These are phyloP conservation scores for Rhynchosporium graminicola DNA, from an alignment of 2,329 filamentous ascomycete species.

Conservation along the genomic window DNA sequence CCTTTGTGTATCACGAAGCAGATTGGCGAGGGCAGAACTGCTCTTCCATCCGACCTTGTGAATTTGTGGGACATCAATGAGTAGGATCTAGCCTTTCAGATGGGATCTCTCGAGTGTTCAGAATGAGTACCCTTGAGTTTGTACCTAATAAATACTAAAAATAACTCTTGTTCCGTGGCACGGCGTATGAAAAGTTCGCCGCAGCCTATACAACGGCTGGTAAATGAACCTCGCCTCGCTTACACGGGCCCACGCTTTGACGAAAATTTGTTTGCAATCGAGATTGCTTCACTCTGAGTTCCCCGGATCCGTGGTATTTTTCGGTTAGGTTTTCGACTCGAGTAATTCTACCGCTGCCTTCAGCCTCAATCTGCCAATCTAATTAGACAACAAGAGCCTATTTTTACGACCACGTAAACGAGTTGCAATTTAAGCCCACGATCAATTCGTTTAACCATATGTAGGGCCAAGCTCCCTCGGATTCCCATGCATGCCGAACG, in stretches of 20 bases:
- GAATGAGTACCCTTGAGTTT: not conserved
- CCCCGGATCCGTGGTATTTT: not conserved
- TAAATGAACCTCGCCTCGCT: constrained; percentile 5
- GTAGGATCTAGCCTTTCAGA: not conserved
- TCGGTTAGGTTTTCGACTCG: not conserved
- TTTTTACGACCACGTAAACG: constrained; percentile 26
- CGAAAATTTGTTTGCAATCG: not conserved
- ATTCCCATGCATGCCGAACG: not conserved
- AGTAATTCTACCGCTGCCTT: constrained; percentile 14
- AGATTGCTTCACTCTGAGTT: not conserved
- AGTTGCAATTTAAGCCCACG: constrained; percentile 21
- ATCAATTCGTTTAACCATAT: constrained; percentile 19
- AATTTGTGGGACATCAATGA: constrained; percentile 2
- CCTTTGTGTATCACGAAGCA: constrained; percentile 30
- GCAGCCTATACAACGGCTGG: constrained; percentile 6
- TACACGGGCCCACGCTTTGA: not conserved
- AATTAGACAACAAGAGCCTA: constrained; percentile 24
- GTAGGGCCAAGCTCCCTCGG: constrained; percentile 16
- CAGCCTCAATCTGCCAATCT: constrained; percentile 28
- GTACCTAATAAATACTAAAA: constrained; percentile 1
- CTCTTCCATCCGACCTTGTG: constrained; percentile 31
- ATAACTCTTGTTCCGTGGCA: not conserved
- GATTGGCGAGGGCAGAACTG: constrained; percentile 28
- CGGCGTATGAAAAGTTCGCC: not conserved
- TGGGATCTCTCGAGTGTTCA: constrained; percentile 7